Percentiles rank a stretch among this genome's conserved stretches.
phyloP scores from a whole-genome alignment of 148 eudicot genomes.

The Fagopyrum esculentum region DNA sequence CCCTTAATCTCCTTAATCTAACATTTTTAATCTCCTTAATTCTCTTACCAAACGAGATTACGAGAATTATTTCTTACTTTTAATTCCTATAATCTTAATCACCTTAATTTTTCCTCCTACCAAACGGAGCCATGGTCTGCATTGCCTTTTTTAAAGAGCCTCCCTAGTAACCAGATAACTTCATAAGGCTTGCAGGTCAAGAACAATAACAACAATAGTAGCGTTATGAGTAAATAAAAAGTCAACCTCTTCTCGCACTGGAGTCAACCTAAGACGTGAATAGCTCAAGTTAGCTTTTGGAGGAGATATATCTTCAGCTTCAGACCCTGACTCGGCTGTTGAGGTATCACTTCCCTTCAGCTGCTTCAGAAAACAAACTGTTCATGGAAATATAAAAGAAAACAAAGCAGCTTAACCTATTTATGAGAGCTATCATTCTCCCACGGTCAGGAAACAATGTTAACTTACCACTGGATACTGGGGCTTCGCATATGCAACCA shows the following conservation, averaged over 20 bases:
- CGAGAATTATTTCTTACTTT: too few relatives aligned
- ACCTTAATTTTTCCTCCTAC: too few relatives aligned
- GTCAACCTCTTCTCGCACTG: constrained; percentile 84
- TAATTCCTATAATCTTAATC: too few relatives aligned
- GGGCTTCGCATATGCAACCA: constrained; percentile 87
- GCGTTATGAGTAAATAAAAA: not conserved
- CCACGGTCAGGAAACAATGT: not conserved
- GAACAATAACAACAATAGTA: not conserved
- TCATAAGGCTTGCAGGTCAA: not conserved
- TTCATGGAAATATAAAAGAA: not conserved
- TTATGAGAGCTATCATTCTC: not conserved
- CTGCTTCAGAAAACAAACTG: constrained; percentile 29
- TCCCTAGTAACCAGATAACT: not conserved
- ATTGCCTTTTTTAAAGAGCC: not conserved
- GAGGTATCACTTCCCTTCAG: constrained; percentile 86
- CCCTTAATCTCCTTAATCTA: too few relatives aligned
- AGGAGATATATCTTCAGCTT: constrained; percentile 94
- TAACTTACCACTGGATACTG: constrained; percentile 49
- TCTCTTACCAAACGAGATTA: too few relatives aligned
- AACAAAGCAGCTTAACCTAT: not conserved
- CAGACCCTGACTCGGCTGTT: constrained; percentile 96
- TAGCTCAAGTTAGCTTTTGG: constrained; percentile 64
- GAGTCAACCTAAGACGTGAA: constrained; percentile 69
- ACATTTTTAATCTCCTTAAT: too few relatives aligned
- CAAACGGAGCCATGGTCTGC: not conserved